phyloP scores from a whole-genome alignment of 1,284 basidiomycete species.

The Ustilago hordei region DNA sequence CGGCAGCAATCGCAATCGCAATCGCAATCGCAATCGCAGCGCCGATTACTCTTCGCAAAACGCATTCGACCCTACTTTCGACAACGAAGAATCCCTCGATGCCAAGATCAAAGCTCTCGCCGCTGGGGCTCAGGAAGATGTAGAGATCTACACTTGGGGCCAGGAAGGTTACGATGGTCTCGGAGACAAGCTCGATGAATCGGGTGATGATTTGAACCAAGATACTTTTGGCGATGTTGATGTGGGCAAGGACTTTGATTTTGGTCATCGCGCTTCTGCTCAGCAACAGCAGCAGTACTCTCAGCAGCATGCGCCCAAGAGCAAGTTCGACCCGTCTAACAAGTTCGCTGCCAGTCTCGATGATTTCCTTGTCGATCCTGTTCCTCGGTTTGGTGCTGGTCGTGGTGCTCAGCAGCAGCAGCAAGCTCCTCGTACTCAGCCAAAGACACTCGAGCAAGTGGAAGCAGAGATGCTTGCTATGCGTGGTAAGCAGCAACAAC shows the following conservation, averaged over 20 bases:
- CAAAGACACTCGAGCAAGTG: constrained; percentile 69
- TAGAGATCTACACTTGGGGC: constrained; percentile 88
- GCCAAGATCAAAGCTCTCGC: constrained; percentile 72
- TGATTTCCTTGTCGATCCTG: constrained; percentile 67
- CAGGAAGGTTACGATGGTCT: constrained; percentile 90
- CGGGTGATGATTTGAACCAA: constrained; percentile 72
- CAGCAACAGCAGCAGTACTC: constrained; percentile 12
- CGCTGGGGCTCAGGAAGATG: constrained; percentile 76
- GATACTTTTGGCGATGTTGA: constrained; percentile 84
- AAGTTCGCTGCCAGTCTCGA: constrained; percentile 67
- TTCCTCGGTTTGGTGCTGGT: constrained; percentile 43
- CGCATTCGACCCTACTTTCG: constrained; percentile 50
- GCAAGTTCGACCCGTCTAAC: constrained; percentile 41
- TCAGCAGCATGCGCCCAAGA: constrained; percentile 38
- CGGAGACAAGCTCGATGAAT: constrained; percentile 84
- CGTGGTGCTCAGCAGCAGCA: constrained; percentile 28
- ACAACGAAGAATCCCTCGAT: constrained; percentile 63
- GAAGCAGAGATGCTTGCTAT: constrained; percentile 70
- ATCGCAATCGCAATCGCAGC: background rate
- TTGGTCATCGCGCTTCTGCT: constrained; percentile 71
- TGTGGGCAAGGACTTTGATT: constrained; percentile 87
- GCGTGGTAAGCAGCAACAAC: constrained; percentile 27
- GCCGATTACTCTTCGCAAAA: constrained; percentile 26
- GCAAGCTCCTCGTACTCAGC: constrained; percentile 41
- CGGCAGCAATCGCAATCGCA: background rate